Evolutionary conservation across 192 early-diverging fungal genomes (phyloP).

Genomic region (Paraglomus occultum): DNA sequence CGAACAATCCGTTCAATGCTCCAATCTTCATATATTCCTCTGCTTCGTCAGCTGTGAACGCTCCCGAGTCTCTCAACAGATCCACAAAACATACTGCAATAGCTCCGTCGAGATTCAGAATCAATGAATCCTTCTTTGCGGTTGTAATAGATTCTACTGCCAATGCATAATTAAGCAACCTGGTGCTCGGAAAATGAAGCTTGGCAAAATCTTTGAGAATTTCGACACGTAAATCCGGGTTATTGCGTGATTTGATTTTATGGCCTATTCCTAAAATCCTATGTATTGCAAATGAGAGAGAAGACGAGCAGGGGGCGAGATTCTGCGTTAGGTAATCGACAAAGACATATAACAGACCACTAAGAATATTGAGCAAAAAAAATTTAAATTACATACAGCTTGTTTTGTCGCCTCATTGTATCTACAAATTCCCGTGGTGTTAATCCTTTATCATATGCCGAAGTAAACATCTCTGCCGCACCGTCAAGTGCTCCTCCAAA

Average conservation of each 20-base stretch:
- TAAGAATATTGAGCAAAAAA: not conserved
- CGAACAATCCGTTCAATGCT: conserved; percentile 95
- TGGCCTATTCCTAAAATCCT: conserved; percentile 95
- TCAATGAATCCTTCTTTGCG: conserved; percentile 97
- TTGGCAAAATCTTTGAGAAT: conserved; percentile 94
- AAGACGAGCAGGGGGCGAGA: not conserved
- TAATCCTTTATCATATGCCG: conserved; percentile 90
- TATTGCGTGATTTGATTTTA: conserved; percentile 99
- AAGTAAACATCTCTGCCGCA: conserved; percentile 88
- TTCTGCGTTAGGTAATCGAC: not conserved
- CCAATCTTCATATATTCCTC: conserved; percentile 96
- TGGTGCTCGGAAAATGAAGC: conserved; percentile 80
- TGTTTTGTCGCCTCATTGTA: conserved; percentile 93
- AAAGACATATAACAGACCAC: no score
- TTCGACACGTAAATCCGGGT: conserved; percentile 95
- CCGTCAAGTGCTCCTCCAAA: conserved; percentile 98
- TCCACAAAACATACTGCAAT: conserved; percentile 97
- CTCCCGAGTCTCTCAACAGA: conserved; percentile 85
- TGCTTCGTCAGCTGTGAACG: conserved; percentile 90
- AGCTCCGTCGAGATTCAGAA: conserved; percentile 92
- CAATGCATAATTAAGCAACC: conserved; percentile 91
- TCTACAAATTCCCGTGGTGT: conserved; percentile 93
- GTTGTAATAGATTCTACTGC: conserved; percentile 96
- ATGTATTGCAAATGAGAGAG: conserved; percentile 4
- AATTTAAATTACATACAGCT: conserved; percentile 49